phyloP scores from a whole-genome alignment of 495 filamentous ascomycete species.

The Cercophora sp. region DNA sequence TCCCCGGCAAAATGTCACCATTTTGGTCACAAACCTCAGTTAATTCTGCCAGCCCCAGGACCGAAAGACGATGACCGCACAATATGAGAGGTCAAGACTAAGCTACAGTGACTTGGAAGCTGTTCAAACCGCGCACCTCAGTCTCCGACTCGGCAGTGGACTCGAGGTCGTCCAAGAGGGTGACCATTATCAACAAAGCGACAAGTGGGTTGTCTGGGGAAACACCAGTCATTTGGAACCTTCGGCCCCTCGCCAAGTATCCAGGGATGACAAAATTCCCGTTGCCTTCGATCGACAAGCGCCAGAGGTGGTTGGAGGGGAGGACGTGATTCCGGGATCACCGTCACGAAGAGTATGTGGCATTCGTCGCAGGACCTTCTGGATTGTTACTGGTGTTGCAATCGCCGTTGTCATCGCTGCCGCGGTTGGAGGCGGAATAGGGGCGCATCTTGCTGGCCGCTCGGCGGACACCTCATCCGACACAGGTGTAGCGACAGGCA shows the following conservation, averaged over 20 bases:
- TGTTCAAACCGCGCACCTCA: not conserved
- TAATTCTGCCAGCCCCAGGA: not conserved
- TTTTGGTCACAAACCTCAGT: not conserved
- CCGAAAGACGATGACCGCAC: slow-evolving; percentile 1
- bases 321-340: not conserved
- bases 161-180: not conserved
- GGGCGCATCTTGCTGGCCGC: slow-evolving; percentile 1
- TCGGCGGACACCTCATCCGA: not conserved
- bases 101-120: slow-evolving; percentile 6
- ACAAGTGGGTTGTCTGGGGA: not conserved
- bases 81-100: not conserved
- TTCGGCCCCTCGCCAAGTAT: not conserved
- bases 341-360: slow-evolving; percentile 8
- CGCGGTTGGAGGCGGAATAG: slow-evolving; percentile 10
- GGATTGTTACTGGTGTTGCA: slow-evolving; percentile 3
- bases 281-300: not conserved
- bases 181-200: not conserved
- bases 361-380: slow-evolving; percentile 10
- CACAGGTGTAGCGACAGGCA: not conserved
- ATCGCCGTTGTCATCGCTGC: slow-evolving; percentile 4
- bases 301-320: not conserved
- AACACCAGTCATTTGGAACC: not conserved
- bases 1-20: no score
- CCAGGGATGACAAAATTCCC: not conserved
- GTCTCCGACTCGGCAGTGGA: not conserved